Evolutionary conservation across 2,329 filamentous ascomycete species (phyloP), one percentile per base, ranked within the genome.

Genomic region (Aspergillus tanneri): DNA sequence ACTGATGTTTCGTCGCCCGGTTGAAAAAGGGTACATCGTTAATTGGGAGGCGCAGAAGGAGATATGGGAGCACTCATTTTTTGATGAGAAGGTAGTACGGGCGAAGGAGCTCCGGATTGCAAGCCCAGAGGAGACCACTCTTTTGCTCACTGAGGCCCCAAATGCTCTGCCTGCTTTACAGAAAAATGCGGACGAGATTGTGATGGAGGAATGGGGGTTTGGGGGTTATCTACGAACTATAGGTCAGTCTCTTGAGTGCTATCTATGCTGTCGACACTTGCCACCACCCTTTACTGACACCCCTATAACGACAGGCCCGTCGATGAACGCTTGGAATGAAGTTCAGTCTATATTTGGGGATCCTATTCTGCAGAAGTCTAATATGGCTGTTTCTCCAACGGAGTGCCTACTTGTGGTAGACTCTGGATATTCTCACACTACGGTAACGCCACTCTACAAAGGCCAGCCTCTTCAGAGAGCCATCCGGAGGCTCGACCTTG

Each of bases 131-230:
- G 85, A 92, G 46, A 93, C 90, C n/a, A 86, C 90, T 39, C 72
- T 99, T 48, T 73, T 99, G 3, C 78, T 97, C 42, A 84, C 88
- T 1, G 93, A 99, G 69, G 87, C 90, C 37, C 86, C 90, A 3
- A 96, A 95, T 70, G 84, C 86, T 3, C 78, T 95, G 47, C 84
- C 86, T 0, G 83, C 84, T 10, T 72, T 99, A 54, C 90, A 96
- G 70, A 82, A 85, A 30, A 93, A 96, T 66, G 90, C 89, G 59
- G 93, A 99, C 64, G 92, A 99, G 74, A 90, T 99, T 64, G 83
- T 97, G 1, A 97, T 99, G 75, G 93, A 99, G 66, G 91, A 97
- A 66, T 99, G 93, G 73, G 89, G 89, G 2, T 99, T 99, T 70
- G 82, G 86, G 9, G 86, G 87, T 57, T 95, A 95, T 71, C 87